These are phyloP conservation scores for Amauroascus verrucosus DNA, from an alignment of 2,329 filamentous ascomycete species.

Conservation along the genomic window DNA sequence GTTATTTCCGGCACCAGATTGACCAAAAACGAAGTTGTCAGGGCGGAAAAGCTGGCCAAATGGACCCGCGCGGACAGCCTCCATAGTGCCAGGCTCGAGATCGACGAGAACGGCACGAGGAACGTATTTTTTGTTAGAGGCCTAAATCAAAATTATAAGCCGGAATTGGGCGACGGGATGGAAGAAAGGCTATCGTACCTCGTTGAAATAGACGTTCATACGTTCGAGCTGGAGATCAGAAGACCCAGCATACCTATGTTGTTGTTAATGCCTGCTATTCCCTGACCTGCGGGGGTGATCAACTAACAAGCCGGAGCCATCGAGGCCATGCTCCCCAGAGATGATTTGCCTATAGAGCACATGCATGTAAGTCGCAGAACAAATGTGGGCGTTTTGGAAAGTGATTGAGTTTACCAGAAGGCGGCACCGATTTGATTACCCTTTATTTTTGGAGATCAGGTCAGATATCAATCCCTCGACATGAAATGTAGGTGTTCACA, in stretches of 20 bases:
- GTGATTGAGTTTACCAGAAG: constrained; percentile 64
- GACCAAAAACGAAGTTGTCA: constrained; percentile 95
- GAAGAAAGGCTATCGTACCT: constrained; percentile 8
- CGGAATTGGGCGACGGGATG: not conserved
- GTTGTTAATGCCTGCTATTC: not conserved
- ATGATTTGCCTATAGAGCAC: constrained; percentile 14
- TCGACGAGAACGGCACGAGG: constrained; percentile 84
- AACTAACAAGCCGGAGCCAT: constrained; percentile 16
- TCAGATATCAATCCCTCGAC: constrained; percentile 24
- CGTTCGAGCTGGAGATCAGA: constrained; percentile 17
- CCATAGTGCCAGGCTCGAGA: constrained; percentile 48
- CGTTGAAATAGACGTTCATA: constrained; percentile 17
- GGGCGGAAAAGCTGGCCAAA: constrained; percentile 94
- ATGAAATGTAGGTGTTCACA: not conserved
- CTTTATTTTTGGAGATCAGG: constrained; percentile 42
- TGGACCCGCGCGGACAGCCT: constrained; percentile 36
- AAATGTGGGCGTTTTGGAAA: not conserved
- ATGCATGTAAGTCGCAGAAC: constrained; percentile 1
- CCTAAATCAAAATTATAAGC: constrained; percentile 10
- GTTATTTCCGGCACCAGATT: constrained; percentile 96
- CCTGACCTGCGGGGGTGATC: not conserved
- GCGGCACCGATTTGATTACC: constrained; percentile 99
- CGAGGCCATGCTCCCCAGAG: constrained; percentile 16
- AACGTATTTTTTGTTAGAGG: constrained; percentile 14
- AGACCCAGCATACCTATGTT: constrained; percentile 12